A percentile compares a stretch with the other conserved stretches of the same genome.
phyloP scores from a whole-genome alignment of 768 basidiomycete genomes.

The Trametes gibbosa region DNA sequence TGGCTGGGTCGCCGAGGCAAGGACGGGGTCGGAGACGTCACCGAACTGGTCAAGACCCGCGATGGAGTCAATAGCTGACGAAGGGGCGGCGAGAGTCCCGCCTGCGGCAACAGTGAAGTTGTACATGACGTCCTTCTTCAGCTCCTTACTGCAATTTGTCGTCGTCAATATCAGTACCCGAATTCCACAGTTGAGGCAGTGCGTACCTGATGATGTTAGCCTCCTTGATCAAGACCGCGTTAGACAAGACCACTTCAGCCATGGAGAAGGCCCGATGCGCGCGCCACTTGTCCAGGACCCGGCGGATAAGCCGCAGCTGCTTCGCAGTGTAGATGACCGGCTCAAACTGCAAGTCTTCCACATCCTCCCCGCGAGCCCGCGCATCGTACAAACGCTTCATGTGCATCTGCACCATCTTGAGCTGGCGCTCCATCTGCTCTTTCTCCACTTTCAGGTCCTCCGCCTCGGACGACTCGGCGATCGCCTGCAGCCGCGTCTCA shows the following conservation, averaged over 20 bases:
- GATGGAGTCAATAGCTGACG: slow-evolving; percentile 81
- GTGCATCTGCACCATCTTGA: slow-evolving; percentile 74
- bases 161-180: neutral
- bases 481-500: slow-evolving; percentile 58
- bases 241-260: slow-evolving; percentile 85
- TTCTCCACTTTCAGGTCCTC: slow-evolving; percentile 89
- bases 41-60: slow-evolving; percentile 90
- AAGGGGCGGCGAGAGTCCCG: slow-evolving; percentile 71
- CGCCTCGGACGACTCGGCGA: slow-evolving; percentile 69
- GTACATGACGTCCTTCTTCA: slow-evolving; percentile 83
- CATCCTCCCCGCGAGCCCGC: slow-evolving; percentile 75
- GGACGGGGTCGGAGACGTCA: slow-evolving; percentile 82
- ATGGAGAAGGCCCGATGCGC: slow-evolving; percentile 83
- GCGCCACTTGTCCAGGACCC: slow-evolving; percentile 84
- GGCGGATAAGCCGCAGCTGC: slow-evolving; percentile 79
- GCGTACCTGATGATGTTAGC: slow-evolving; percentile 87
- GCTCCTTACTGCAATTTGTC: slow-evolving; percentile 68
- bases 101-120: slow-evolving; percentile 92
- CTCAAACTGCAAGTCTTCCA: slow-evolving; percentile 63
- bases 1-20: slow-evolving; percentile 72
- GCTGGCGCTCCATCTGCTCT: slow-evolving; percentile 89
- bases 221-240: slow-evolving; percentile 87
- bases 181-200: neutral
- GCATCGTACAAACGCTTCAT: slow-evolving; percentile 81
- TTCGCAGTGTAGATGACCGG: slow-evolving; percentile 79